Evolutionary conservation across 768 basidiomycete species (phyloP).

Genomic region (Tricholoma saponaceum): DNA sequence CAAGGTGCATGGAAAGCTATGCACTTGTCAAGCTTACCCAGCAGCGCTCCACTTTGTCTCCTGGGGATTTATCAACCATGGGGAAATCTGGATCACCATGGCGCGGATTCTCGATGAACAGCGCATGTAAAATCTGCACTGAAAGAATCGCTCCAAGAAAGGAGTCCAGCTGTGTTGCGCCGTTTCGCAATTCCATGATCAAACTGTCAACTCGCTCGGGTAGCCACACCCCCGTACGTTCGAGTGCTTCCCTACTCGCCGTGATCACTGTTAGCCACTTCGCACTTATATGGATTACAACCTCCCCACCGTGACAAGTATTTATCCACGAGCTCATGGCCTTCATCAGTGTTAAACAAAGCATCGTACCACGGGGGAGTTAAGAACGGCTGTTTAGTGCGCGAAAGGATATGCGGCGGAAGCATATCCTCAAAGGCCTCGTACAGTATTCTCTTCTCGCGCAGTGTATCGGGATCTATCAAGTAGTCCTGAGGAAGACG

Average conservation of each 20-base stretch:
- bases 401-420: background rate
- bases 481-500: background rate
- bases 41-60: background rate
- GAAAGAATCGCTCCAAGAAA: background rate
- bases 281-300: too few species aligned
- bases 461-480: background rate
- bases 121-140: background rate
- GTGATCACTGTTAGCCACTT: too few species aligned
- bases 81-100: background rate
- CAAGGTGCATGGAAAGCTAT: background rate
- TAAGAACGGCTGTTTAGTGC: background rate
- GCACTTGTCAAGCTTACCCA: background rate
- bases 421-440: background rate
- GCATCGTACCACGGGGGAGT: background rate
- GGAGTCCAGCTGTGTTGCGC: background rate
- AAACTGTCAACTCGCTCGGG: background rate
- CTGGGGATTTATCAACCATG: background rate
- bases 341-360: background rate
- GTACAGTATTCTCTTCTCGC: background rate
- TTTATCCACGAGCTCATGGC: background rate
- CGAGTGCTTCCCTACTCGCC: background rate
- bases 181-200: background rate
- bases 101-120: background rate
- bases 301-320: background rate
- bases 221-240: background rate